These are phyloP conservation scores for Mycoemilia scoparia DNA, from an alignment of 192 early-diverging fungal genomes.

Conservation along the genomic window DNA sequence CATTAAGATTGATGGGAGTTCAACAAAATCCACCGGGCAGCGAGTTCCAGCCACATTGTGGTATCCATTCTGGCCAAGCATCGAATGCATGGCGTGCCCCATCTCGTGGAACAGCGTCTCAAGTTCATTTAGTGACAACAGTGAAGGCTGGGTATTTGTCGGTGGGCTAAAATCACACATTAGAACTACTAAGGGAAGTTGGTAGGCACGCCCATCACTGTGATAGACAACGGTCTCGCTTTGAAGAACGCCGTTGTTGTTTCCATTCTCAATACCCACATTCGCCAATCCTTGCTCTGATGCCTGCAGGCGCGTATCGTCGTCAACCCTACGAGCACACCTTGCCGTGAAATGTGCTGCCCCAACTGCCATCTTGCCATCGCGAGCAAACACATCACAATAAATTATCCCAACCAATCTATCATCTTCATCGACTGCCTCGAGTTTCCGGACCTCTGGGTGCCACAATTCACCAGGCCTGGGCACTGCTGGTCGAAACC, in stretches of 20 bases:
- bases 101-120: conserved; percentile 98
- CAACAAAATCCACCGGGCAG: conserved; percentile 90
- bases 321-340: conserved; percentile 71
- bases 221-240: conserved; percentile 24
- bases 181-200: conserved; percentile 53
- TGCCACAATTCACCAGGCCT: conserved; percentile 81
- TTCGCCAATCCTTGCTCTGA: conserved; percentile 3
- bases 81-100: conserved; percentile 97
- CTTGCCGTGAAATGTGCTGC: conserved; percentile 94
- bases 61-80: conserved; percentile 85
- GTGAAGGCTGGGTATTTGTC: conserved; percentile 26
- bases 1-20: conserved; percentile 91
- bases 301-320: conserved; percentile 32
- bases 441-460: conserved; percentile 70
- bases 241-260: conserved; percentile 1
- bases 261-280: conserved; percentile 1
- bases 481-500: conserved; percentile 47
- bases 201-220: conserved; percentile 28
- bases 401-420: conserved; percentile 82
- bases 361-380: conserved; percentile 49
- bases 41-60: conserved; percentile 94
- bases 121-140: conserved; percentile 64
- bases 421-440: conserved; percentile 77
- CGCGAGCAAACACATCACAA: conserved; percentile 76
- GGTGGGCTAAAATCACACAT: conserved; percentile 51